These are phyloP conservation scores for Aspergillus clavatus DNA, from an alignment of 2,329 filamentous ascomycete species.

Conservation along the genomic window DNA sequence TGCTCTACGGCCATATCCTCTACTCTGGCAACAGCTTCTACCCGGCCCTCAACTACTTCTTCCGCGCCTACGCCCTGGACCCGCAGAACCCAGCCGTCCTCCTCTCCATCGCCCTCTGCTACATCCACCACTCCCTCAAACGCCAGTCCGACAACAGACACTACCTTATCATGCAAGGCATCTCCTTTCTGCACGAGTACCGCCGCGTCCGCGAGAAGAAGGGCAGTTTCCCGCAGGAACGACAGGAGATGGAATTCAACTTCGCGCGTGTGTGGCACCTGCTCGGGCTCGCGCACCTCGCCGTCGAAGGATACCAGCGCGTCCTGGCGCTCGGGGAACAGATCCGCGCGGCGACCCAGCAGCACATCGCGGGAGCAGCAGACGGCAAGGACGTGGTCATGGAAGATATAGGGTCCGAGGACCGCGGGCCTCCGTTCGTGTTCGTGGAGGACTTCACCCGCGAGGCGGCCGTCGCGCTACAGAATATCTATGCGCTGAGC, in stretches of 20 bases:
- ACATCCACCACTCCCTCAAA: constrained; percentile 85
- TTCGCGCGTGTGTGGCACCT: constrained; percentile 71
- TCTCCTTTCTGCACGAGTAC: constrained; percentile 74
- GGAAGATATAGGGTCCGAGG: constrained; percentile 12
- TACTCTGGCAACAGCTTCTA: constrained; percentile 78
- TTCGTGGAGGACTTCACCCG: constrained; percentile 56
- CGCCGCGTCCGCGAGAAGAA: constrained; percentile 54
- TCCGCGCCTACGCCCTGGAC: constrained; percentile 68
- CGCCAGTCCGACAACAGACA: constrained; percentile 86
- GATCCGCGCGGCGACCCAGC: constrained; percentile 35
- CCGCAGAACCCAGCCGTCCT: constrained; percentile 73
- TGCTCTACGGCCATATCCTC: constrained; percentile 86
- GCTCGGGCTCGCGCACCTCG: constrained; percentile 67
- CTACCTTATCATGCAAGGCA: constrained; percentile 77
- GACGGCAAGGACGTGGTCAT: constrained; percentile 34
- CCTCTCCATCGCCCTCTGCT: constrained; percentile 75
- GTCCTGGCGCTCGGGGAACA: constrained; percentile 49
- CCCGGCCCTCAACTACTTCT: constrained; percentile 82
- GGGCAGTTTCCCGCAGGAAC: constrained; percentile 41
- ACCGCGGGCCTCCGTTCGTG: constrained; percentile 20
- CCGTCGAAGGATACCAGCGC: constrained; percentile 65
- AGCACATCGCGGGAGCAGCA: constrained; percentile 35
- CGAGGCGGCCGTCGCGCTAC: constrained; percentile 71
- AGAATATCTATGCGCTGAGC: constrained; percentile 60
- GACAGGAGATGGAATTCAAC: constrained; percentile 79